Evolutionary conservation across 129 eudicot genomes (phyloP).

Genomic region (Arctium lappa): DNA sequence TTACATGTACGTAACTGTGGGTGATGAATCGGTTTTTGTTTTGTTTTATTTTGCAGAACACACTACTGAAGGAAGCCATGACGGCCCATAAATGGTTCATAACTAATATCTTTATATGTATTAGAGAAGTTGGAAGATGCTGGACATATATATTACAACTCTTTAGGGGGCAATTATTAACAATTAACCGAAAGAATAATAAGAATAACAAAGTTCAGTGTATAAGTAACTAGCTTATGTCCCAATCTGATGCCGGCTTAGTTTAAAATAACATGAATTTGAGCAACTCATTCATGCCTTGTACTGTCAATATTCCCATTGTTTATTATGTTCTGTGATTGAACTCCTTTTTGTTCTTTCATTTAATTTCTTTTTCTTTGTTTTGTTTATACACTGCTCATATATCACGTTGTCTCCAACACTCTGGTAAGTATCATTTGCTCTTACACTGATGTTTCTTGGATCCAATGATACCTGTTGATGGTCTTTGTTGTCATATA

Average conservation of each 20-base stretch:
- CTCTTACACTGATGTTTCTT: not conserved
- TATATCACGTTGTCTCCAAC: not conserved
- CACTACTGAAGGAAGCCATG: not conserved
- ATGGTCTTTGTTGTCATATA: not conserved
- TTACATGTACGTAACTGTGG: conserved; percentile 60
- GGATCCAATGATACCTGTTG: not conserved
- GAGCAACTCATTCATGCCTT: not conserved
- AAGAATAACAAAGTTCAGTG: not conserved
- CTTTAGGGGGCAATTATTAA: conserved; percentile 4
- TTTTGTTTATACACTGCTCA: not conserved
- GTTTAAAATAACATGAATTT: not conserved
- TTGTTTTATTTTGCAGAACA: not conserved
- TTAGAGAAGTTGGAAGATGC: not conserved
- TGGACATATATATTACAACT: not conserved
- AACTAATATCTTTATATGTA: not conserved
- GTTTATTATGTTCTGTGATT: not conserved
- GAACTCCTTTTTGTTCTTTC: not conserved
- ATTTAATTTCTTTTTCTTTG: not conserved
- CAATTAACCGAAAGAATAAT: not conserved
- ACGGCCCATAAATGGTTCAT: not conserved
- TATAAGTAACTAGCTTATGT: not conserved
- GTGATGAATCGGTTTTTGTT: not conserved
- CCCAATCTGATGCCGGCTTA: not conserved
- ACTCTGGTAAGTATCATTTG: not conserved
- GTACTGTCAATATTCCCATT: not conserved